Base-by-base conservation (phyloP, 495 filamentous ascomycete species). In the Bombardia bombarda region DNA sequence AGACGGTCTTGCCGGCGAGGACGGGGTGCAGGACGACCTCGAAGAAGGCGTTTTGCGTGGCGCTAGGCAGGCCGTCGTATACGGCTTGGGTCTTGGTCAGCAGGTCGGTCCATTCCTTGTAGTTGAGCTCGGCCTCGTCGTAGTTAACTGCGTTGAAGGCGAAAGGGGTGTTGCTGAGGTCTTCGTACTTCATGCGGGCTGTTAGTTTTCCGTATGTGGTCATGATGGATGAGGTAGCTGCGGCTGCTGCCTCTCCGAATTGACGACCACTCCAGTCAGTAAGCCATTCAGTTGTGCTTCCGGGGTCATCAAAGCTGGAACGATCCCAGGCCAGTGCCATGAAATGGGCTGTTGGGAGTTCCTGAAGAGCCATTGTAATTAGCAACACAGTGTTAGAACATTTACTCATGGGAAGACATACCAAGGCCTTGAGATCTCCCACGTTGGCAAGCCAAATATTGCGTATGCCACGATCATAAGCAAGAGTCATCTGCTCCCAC, bases 361-460 rank as follows among this genome's bases (percentile, higher is more conserved):
- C 59, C 54, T 59, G 18, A 7, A 25, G 3, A 18, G 9, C n/a
- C n/a, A n/a, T 32, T 28, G 10, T 18, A 2, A 39, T 24, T 17
- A 14, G 13, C 16, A 2, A 3, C 10, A 14, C 12, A 33, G 16
- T n/a, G n/a, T n/a, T n/a, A 18, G 17, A 33, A 10, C 26, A 28
- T 10, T 2, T 2, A 13, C 1, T 2, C 12, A 4, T 33, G n/a
- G 7, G 16, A 7, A 17, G 23, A 32, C 18, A 10, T 47, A 61
- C 78, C 10, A 78, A 56, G 8, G 70, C 73, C 49, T 82, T 82
- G 9, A 84, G 62, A 51, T 85, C 80, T 10, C 80, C 80, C 17
- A 85, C 73, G 46, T 85, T 85, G 33, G 76, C 72, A 28, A 84
- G 68, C 81, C 81, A 84, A 32, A 83, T 78, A 28, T 73, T 69